These are phyloP conservation scores for Rhizopogon sp. DNA, from an alignment of 768 basidiomycete species.

Conservation along the genomic window DNA sequence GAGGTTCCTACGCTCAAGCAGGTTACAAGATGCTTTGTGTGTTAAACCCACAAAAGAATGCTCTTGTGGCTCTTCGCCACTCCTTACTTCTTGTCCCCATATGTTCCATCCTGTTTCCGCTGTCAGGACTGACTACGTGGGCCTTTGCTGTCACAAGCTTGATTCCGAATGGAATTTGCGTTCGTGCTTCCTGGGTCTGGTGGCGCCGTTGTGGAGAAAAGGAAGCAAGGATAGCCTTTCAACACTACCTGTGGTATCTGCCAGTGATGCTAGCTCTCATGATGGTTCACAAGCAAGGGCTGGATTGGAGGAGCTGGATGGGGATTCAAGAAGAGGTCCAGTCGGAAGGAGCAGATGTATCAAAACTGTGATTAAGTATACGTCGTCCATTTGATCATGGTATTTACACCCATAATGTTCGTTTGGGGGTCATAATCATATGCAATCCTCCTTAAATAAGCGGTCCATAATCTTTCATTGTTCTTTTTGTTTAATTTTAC, in stretches of 20 bases:
- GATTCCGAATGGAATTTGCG: conserved; percentile 68
- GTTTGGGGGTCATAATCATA: too few species aligned
- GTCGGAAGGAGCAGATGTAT: background rate
- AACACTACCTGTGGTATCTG: conserved; percentile 83
- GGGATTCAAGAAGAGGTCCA: conserved; percentile 18
- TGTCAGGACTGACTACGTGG: conserved; percentile 94
- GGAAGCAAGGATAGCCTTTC: conserved; percentile 73
- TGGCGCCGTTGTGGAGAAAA: conserved; percentile 70
- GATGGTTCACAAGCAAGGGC: conserved; percentile 91
- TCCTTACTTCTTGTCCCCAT: conserved; percentile 70
- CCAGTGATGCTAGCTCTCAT: conserved; percentile 86
- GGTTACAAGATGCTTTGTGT: conserved; percentile 94
- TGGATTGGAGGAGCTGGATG: conserved; percentile 70
- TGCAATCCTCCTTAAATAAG: too few species aligned
- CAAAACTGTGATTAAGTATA: background rate
- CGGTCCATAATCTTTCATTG: too few species aligned
- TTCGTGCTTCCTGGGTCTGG: conserved; percentile 67
- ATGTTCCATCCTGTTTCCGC: conserved; percentile 74
- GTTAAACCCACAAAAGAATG: conserved; percentile 70
- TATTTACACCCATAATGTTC: too few species aligned
- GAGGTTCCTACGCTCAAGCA: conserved; percentile 85
- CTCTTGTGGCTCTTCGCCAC: conserved; percentile 83
- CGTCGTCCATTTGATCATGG: background rate
- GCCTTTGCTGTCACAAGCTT: conserved; percentile 74
- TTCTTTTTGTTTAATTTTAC: too few species aligned